Percentiles rank a stretch among this genome's conserved stretches.
Evolutionary conservation across 345 rosid genomes (phyloP).

Genomic region (Salix viminalis): DNA sequence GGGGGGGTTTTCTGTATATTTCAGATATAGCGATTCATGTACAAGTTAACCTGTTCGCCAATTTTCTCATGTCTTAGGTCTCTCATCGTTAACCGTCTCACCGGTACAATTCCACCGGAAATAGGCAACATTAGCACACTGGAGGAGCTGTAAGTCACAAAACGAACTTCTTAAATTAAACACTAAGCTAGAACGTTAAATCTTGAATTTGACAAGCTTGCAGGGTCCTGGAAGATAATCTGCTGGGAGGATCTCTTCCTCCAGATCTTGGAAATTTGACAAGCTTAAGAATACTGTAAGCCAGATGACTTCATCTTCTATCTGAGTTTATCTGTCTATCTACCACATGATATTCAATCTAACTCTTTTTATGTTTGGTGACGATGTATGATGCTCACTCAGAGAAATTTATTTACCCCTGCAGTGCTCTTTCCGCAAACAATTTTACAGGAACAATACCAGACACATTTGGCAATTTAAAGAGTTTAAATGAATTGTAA

Average conservation of each 20-base stretch:
- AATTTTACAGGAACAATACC: conserved; percentile 72
- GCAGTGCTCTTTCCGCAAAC: conserved; percentile 68
- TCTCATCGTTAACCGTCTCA: conserved; percentile 56
- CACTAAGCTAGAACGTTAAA: neutral
- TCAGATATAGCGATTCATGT: neutral
- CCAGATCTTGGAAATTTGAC: conserved; percentile 54
- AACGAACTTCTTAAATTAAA: neutral
- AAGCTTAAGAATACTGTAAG: conserved; percentile 50
- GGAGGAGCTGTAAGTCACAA: conserved; percentile 46
- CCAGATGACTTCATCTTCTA: neutral
- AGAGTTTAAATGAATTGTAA: conserved; percentile 68
- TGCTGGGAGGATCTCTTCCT: conserved; percentile 61
- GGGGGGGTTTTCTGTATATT: neutral
- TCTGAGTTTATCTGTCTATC: neutral
- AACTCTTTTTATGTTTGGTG: neutral
- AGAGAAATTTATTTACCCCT: neutral
- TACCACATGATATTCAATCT: neutral
- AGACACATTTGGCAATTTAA: conserved; percentile 51
- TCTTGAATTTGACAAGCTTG: conserved; percentile 6
- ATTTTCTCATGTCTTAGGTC: conserved; percentile 35
- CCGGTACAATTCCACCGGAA: conserved; percentile 55
- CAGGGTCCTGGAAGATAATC: conserved; percentile 64
- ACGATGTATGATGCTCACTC: neutral
- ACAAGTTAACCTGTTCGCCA: neutral
- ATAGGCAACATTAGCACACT: conserved; percentile 57